Conservation (phyloP, 257 asterid genomes). For the Ilex aquifolium region DNA sequence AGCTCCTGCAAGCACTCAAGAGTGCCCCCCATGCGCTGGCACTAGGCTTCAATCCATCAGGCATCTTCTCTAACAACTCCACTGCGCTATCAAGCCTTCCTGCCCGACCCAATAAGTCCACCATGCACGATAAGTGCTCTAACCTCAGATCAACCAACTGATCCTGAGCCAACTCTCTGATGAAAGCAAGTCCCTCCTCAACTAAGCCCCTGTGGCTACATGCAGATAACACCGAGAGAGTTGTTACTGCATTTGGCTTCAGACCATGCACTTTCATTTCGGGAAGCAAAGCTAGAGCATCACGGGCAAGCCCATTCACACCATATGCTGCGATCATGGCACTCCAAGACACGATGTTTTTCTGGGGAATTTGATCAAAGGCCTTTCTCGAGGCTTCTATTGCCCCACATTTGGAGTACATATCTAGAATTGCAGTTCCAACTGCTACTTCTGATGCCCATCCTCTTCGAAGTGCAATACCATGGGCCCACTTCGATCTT, state of each 20-base stretch:
- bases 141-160: conserved; percentile 34
- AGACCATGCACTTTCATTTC: conserved; percentile 58
- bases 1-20: conserved; percentile 70
- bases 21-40: conserved; percentile 91
- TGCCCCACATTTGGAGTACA: conserved; percentile 86
- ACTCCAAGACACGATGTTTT: conserved; percentile 66
- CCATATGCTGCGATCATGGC: conserved; percentile 83
- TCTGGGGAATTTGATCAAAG: conserved; percentile 49
- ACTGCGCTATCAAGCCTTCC: conserved; percentile 72
- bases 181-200: conserved; percentile 58
- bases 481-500: conserved; percentile 66
- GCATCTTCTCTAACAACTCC: conserved; percentile 39
- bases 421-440: conserved; percentile 80
- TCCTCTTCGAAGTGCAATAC: conserved; percentile 56
- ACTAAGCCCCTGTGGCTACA: conserved; percentile 94
- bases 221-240: conserved; percentile 63
- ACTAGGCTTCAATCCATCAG: conserved; percentile 33
- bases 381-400: conserved; percentile 56
- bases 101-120: conserved; percentile 83
- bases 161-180: conserved; percentile 39
- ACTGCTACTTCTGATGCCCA: conserved; percentile 53
- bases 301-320: conserved; percentile 64
- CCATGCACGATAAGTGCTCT: conserved; percentile 80
- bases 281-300: conserved; percentile 56
- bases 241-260: conserved; percentile 65